These are phyloP conservation scores for Wickerhamiella occidentalis DNA, from an alignment of 805 yeast species.

Conservation along the genomic window DNA sequence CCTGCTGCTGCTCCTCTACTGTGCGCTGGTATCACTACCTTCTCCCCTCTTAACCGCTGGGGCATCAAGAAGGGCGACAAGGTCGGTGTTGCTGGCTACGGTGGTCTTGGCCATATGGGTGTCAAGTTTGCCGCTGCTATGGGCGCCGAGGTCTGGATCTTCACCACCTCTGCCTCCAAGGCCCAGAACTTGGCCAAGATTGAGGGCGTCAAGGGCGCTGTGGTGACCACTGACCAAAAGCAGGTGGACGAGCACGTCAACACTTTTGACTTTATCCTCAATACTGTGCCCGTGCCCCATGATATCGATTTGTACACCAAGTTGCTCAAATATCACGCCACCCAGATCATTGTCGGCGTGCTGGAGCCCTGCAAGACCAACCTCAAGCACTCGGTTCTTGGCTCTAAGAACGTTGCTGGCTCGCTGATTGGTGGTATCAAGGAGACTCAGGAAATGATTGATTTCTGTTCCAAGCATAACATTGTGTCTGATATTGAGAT, in stretches of 20 bases:
- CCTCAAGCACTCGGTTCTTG: conserved; percentile 36
- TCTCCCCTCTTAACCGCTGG: conserved; percentile 45
- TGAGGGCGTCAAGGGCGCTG: conserved; percentile 43
- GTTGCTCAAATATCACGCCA: conserved; percentile 45
- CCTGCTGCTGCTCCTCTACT: conserved; percentile 56
- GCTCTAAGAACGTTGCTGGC: conserved; percentile 28
- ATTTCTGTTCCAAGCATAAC: conserved; percentile 46
- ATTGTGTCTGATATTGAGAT: conserved; percentile 53
- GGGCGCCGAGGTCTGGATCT: conserved; percentile 49
- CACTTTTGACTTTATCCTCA: conserved; percentile 42
- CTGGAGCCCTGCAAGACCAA: conserved; percentile 41
- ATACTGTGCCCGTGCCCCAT: conserved; percentile 39
- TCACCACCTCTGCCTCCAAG: conserved; percentile 42
- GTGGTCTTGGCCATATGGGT: conserved; percentile 57
- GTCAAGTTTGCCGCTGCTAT: conserved; percentile 46
- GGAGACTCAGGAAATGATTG: conserved; percentile 55
- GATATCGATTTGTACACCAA: conserved; percentile 38
- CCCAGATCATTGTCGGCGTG: conserved; percentile 53
- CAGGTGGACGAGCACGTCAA: conserved; percentile 27
- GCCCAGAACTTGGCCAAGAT: conserved; percentile 40
- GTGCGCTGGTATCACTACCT: conserved; percentile 70
- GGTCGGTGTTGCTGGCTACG: conserved; percentile 52
- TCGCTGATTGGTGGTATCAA: conserved; percentile 50
- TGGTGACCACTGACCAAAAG: conserved; percentile 31
- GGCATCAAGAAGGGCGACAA: conserved; percentile 38